Evolutionary conservation across 495 filamentous ascomycete genomes (phyloP).

Genomic region (Beverwykella pulmonaria): DNA sequence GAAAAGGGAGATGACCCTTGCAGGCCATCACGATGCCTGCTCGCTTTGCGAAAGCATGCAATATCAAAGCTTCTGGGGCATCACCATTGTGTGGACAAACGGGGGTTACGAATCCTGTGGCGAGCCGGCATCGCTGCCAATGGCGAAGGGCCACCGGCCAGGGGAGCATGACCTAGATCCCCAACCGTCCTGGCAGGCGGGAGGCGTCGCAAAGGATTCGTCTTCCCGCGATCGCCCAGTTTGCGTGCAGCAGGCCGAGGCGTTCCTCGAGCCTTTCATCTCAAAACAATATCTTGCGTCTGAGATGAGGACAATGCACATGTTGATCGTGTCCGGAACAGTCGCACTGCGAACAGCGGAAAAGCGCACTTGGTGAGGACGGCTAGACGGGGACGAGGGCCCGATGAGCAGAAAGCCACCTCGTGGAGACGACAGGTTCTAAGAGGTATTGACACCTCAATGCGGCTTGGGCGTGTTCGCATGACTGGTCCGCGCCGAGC

Average conservation of each 20-base stretch:
- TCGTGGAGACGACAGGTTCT: slow-evolving; percentile 11
- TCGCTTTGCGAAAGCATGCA: slow-evolving; percentile 13
- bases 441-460: not conserved
- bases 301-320: slow-evolving; percentile 10
- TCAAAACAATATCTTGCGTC: not conserved
- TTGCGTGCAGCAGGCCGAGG: not conserved
- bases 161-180: slow-evolving; percentile 18
- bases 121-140: slow-evolving; percentile 13
- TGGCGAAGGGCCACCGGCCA: slow-evolving; percentile 22
- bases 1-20: slow-evolving; percentile 7
- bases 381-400: not conserved
- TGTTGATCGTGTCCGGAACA: not conserved
- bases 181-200: slow-evolving; percentile 17
- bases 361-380: not conserved
- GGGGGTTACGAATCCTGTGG: not conserved
- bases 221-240: slow-evolving; percentile 16
- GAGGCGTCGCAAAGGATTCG: slow-evolving; percentile 33
- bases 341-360: not conserved
- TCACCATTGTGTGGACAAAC: not conserved
- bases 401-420: slow-evolving; percentile 9
- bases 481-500: slow-evolving; percentile 16
- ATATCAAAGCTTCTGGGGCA: slow-evolving; percentile 12
- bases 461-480: slow-evolving; percentile 13
- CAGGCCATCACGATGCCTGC: slow-evolving; percentile 10
- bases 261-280: not conserved